phyloP scores from a whole-genome alignment of 2,329 filamentous ascomycete genomes.

The Xylariaceae sp. region DNA sequence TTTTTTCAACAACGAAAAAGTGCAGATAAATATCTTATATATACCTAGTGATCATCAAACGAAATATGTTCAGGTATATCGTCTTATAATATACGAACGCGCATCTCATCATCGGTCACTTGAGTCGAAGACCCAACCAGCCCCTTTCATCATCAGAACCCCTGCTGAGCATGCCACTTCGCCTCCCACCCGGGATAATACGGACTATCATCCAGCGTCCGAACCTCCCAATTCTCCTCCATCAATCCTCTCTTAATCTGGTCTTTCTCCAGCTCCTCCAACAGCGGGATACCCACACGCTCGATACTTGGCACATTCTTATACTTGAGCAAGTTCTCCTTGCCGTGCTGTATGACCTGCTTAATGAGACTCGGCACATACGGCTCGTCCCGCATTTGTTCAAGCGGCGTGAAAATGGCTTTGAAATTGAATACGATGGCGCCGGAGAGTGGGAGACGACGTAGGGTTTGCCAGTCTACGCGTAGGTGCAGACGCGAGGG shows the following conservation, averaged over 20 bases:
- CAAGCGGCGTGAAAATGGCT: constrained; percentile 70
- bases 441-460: constrained; percentile 69
- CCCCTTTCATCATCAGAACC: constrained; percentile 19
- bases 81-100: too few species aligned
- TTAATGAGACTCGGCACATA: constrained; percentile 67
- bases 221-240: constrained; percentile 56
- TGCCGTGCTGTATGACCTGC: constrained; percentile 72
- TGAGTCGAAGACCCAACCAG: too few species aligned
- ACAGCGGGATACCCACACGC: constrained; percentile 60
- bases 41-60: too few species aligned
- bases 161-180: constrained; percentile 52
- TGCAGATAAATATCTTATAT: too few species aligned
- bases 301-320: constrained; percentile 64
- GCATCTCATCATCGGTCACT: too few species aligned
- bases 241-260: constrained; percentile 60
- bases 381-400: constrained; percentile 65
- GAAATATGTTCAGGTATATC: too few species aligned
- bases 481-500: constrained; percentile 61
- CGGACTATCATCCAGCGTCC: constrained; percentile 68
- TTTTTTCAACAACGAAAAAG: background rate
- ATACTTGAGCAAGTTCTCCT: constrained; percentile 19
- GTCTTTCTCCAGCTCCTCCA: constrained; percentile 59
- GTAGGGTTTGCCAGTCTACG: constrained; percentile 84
- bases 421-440: constrained; percentile 86
- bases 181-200: constrained; percentile 72